Evolutionary conservation across 1,284 basidiomycete genomes (phyloP).

Genomic region (Cryptococcus sp.): DNA sequence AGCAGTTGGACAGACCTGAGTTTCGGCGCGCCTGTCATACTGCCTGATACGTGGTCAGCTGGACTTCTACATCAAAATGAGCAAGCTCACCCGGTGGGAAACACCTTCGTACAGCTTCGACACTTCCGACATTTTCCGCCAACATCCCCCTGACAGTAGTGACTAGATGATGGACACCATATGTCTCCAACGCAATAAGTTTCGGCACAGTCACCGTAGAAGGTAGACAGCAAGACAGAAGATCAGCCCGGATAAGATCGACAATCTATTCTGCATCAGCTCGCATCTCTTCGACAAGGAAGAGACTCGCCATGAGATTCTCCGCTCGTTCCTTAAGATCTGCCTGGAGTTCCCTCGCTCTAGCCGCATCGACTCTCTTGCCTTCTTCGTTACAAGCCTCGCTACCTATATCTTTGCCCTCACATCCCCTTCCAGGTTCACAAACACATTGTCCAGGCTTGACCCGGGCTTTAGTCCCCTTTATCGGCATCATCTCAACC

Average conservation of each 20-base stretch:
- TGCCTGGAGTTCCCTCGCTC: conserved; percentile 55
- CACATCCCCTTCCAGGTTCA: conserved; percentile 18
- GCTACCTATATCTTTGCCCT: conserved; percentile 20
- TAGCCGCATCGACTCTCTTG: conserved; percentile 38
- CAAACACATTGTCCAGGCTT: conserved; percentile 41
- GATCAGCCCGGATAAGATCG: conserved; percentile 89
- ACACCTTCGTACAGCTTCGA: conserved; percentile 71
- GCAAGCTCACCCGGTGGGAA: conserved; percentile 71
- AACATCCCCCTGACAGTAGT: conserved; percentile 78
- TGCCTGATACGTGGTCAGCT: conserved; percentile 7
- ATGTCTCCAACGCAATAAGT: conserved; percentile 86
- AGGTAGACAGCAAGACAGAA: conserved; percentile 64
- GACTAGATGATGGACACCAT: conserved; percentile 94
- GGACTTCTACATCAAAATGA: neutral
- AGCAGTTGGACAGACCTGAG: conserved; percentile 87
- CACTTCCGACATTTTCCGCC: conserved; percentile 50
- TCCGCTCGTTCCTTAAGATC: conserved; percentile 92
- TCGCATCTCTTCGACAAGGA: neutral
- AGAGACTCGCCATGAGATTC: conserved; percentile 71
- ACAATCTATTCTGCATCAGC: conserved; percentile 59
- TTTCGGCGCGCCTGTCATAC: conserved; percentile 97
- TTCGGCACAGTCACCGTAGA: conserved; percentile 74
- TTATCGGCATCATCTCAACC: conserved; percentile 89
- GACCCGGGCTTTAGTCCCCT: conserved; percentile 62
- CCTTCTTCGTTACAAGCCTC: conserved; percentile 26